Conservation (phyloP, 2,329 filamentous ascomycete species). For the Coleophoma eucalyptorum region DNA sequence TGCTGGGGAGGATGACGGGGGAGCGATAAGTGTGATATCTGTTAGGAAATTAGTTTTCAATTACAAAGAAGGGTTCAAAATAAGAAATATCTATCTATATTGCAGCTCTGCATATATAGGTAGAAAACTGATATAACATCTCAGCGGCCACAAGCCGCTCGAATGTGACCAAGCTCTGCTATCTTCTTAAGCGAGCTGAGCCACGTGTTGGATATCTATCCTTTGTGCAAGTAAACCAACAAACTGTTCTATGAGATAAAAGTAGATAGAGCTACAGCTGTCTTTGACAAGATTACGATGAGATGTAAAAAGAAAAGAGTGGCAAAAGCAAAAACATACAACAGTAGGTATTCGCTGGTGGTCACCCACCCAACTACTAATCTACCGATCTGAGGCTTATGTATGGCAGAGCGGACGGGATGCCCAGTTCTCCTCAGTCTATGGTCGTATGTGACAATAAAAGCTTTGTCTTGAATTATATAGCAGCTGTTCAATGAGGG, state of each 20-base stretch:
- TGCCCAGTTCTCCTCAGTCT: conserved; percentile 4
- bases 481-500: neutral
- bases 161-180: too few relatives aligned
- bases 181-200: too few relatives aligned
- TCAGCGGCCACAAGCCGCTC: too few relatives aligned
- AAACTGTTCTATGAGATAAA: neutral
- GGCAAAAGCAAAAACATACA: conserved; percentile 4
- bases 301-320: neutral
- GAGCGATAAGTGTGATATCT: conserved; percentile 63
- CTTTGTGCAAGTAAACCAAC: neutral
- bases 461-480: neutral
- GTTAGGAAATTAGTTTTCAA: conserved; percentile 9
- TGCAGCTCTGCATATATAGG: too few relatives aligned
- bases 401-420: conserved; percentile 5
- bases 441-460: neutral
- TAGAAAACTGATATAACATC: too few relatives aligned
- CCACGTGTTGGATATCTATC: too few relatives aligned
- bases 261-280: too few relatives aligned
- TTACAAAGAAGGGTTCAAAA: neutral
- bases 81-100: too few relatives aligned
- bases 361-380: conserved; percentile 6
- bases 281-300: neutral
- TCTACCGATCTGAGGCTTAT: conserved; percentile 3
- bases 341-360: conserved; percentile 8
- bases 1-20: conserved; percentile 60